Evolutionary conservation across 768 basidiomycete species (phyloP).

Genomic region (Tephrocybe sp.): DNA sequence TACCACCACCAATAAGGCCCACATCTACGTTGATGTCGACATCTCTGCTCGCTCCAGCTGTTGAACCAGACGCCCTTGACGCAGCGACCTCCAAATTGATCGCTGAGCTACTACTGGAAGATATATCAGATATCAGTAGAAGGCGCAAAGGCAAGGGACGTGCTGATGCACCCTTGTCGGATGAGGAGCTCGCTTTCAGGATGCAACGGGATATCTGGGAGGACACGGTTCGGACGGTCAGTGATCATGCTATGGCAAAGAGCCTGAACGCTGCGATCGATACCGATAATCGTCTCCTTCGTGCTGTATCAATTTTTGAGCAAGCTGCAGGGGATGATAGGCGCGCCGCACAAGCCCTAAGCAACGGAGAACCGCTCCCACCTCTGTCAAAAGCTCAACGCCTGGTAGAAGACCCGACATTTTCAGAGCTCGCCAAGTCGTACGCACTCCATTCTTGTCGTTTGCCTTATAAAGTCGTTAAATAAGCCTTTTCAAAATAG

Average conservation of each 20-base stretch:
- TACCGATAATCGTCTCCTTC: slow-evolving; percentile 13
- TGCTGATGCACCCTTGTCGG: slow-evolving; percentile 16
- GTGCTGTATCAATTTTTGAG: slow-evolving; percentile 11
- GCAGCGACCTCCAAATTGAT: slow-evolving; percentile 15
- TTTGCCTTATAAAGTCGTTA: not conserved
- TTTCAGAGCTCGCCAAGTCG: slow-evolving; percentile 6
- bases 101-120: slow-evolving; percentile 3
- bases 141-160: slow-evolving; percentile 22
- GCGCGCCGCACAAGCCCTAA: slow-evolving; percentile 15
- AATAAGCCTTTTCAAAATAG: too few species aligned
- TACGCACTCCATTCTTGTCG: not conserved
- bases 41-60: not conserved
- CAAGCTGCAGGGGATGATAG: slow-evolving; percentile 20
- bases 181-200: slow-evolving; percentile 19
- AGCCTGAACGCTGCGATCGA: slow-evolving; percentile 18
- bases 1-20: slow-evolving; percentile 3
- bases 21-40: slow-evolving; percentile 2
- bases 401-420: slow-evolving; percentile 13
- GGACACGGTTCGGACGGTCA: slow-evolving; percentile 1
- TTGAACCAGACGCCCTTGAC: slow-evolving; percentile 7
- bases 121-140: slow-evolving; percentile 12
- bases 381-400: slow-evolving; percentile 17
- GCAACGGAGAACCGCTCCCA: slow-evolving; percentile 9
- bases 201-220: slow-evolving; percentile 14
- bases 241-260: slow-evolving; percentile 16